phyloP scores from a whole-genome alignment of 345 rosid species.

The Lenwebbia sp. region DNA sequence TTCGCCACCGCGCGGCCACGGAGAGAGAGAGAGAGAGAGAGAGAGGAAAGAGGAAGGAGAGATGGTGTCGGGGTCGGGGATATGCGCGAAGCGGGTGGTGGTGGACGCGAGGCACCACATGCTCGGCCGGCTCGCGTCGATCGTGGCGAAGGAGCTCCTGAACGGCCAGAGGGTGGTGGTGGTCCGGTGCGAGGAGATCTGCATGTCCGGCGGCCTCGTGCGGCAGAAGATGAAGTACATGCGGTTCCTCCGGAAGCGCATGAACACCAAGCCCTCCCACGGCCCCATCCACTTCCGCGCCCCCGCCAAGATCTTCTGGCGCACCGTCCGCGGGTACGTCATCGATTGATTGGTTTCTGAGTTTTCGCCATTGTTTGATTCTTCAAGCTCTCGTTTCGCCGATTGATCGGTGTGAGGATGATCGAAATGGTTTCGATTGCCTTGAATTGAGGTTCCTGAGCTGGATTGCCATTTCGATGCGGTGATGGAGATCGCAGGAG shows the following conservation, averaged over 20 bases:
- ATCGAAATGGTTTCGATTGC: background rate
- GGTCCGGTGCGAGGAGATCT: constrained; percentile 78
- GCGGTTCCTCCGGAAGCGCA: constrained; percentile 81
- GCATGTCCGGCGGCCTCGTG: constrained; percentile 80
- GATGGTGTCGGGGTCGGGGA: constrained; percentile 84
- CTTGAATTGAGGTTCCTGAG: background rate
- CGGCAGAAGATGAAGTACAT: constrained; percentile 91
- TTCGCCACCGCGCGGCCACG: background rate
- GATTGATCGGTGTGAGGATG: background rate
- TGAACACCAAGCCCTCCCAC: constrained; percentile 94
- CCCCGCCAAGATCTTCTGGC: constrained; percentile 90
- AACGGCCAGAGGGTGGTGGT: constrained; percentile 77
- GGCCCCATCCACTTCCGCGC: constrained; percentile 93
- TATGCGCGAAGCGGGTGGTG: constrained; percentile 59
- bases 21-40: background rate
- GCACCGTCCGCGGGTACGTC: constrained; percentile 66
- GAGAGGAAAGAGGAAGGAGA: background rate
- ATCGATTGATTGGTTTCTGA: background rate
- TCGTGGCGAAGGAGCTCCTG: constrained; percentile 69
- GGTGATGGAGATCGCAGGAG: background rate
- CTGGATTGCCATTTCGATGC: background rate
- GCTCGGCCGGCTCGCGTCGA: constrained; percentile 60
- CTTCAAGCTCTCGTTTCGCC: background rate
- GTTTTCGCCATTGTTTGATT: background rate
- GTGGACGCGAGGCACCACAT: constrained; percentile 87